These are phyloP conservation scores for Glycine tomentella DNA, from an alignment of 306 rosid species.

Conservation along the genomic window DNA sequence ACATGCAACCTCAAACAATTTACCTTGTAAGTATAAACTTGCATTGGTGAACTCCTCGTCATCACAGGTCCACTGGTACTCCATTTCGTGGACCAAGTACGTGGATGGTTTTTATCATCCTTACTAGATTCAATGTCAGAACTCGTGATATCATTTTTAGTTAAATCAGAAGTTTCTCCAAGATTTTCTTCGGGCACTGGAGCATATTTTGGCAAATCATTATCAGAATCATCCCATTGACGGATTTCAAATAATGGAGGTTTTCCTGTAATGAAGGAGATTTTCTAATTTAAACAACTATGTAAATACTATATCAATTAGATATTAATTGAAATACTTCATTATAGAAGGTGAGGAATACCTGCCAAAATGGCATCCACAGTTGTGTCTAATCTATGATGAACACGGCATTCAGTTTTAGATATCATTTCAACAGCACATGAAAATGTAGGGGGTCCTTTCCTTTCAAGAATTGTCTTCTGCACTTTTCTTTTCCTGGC, in stretches of 20 bases:
- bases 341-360: conserved; percentile 42
- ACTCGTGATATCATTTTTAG: conserved; percentile 43
- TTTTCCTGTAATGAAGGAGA: conserved; percentile 61
- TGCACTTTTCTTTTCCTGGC: conserved; percentile 95
- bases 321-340: conserved; percentile 28
- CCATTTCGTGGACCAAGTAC: conserved; percentile 55
- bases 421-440: conserved; percentile 98
- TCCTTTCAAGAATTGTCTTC: conserved; percentile 98
- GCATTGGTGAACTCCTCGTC: conserved; percentile 70
- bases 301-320: conserved; percentile 17
- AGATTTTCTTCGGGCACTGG: conserved; percentile 54
- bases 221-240: conserved; percentile 61
- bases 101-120: conserved; percentile 56
- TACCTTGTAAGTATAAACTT: conserved; percentile 87
- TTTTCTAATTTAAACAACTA: conserved; percentile 17
- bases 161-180: conserved; percentile 65
- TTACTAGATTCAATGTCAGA: conserved; percentile 58
- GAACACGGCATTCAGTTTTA: conserved; percentile 88
- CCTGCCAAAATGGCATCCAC: conserved; percentile 98
- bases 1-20: conserved; percentile 36
- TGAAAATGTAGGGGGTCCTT: conserved; percentile 94
- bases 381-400: conserved; percentile 95
- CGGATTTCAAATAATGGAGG: conserved; percentile 89
- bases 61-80: conserved; percentile 55
- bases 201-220: conserved; percentile 57